Conservation (phyloP, 1,139 yeast genomes). For the Geotrichum europaeum region DNA sequence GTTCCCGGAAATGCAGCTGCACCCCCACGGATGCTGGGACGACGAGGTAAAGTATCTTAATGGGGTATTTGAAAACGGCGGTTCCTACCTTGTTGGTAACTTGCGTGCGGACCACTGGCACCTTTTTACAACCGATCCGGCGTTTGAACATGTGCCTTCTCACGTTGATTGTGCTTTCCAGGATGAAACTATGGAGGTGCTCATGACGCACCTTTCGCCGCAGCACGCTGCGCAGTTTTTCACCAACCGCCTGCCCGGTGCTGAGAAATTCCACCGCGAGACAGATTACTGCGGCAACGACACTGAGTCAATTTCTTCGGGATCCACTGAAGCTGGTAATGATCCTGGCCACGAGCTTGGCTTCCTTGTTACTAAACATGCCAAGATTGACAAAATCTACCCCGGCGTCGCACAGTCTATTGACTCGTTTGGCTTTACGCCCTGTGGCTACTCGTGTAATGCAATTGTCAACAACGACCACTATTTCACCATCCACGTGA, state of each 20-base stretch:
- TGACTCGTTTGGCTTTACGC: conserved; percentile 91
- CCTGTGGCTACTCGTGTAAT: conserved; percentile 93
- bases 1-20: conserved; percentile 83
- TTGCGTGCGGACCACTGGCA: conserved; percentile 86
- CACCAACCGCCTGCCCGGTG: conserved; percentile 48
- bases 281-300: conserved; percentile 27
- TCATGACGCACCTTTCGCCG: conserved; percentile 81
- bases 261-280: conserved; percentile 30
- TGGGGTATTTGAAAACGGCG: conserved; percentile 53
- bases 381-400: conserved; percentile 59
- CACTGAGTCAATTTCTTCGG: conserved; percentile 11
- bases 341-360: conserved; percentile 83
- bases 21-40: conserved; percentile 80
- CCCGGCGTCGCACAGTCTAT: conserved; percentile 35
- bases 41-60: conserved; percentile 70
- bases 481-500: conserved; percentile 88
- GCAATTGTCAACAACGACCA: conserved; percentile 54
- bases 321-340: conserved; percentile 20
- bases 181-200: conserved; percentile 81
- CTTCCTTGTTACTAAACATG: conserved; percentile 52
- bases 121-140: conserved; percentile 55
- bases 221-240: conserved; percentile 55
- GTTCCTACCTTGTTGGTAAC: conserved; percentile 77
- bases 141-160: conserved; percentile 12
- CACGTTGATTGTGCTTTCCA: conserved; percentile 22